Base-by-base conservation (phyloP, 1,139 yeast genomes). In the Suzukiozyma palmioleophila region DNA sequence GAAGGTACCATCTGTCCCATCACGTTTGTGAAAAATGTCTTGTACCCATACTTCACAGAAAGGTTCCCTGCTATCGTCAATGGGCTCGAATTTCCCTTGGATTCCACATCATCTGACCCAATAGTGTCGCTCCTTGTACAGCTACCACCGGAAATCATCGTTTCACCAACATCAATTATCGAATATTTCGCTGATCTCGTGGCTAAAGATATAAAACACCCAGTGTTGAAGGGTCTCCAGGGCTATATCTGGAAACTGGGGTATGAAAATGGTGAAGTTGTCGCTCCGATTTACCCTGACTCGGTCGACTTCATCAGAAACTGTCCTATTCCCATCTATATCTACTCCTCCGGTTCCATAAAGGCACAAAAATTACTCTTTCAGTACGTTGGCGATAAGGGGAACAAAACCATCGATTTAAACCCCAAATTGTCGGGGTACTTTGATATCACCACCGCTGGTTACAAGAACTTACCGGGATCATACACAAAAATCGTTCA, bases 1-100 rank as follows among this genome's bases (percentile, higher is more conserved):
- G 97, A 90, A 56, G 97, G 97, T 14, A 89, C 97, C 0, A 79
- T 90, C 16, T 89, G 97, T 56, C 90, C 96, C 3, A 88, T 89
- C 26, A 73, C 89, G 1, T 89, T 88, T 53, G 97, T 89, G 31
- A 84, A 85, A 53, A 90, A 85, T 29, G 67, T 64, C 3, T 64
- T 89, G 33, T 84, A 78, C 45, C 77, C 77, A 0, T 72, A 66
- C 48, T 79, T 77, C 45, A 62, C 77, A 35, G 54, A 57, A 37
- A 39, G 53, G 52, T 45, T 58, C 41, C 56, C 64, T 1, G 15
- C 51, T 0, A 46, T 60, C 9, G 46, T 75, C 10, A 39, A 52
- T 0, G 39, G 46, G 1, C 53, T 66, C 33, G 5, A 45, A 1
- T 76, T 56, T 46, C 81, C 81, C 3, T 43, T 71, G 22, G 28